Evolutionary conservation across 164 flowering plant species (phyloP).

Genomic region (Vitis rupestris): DNA sequence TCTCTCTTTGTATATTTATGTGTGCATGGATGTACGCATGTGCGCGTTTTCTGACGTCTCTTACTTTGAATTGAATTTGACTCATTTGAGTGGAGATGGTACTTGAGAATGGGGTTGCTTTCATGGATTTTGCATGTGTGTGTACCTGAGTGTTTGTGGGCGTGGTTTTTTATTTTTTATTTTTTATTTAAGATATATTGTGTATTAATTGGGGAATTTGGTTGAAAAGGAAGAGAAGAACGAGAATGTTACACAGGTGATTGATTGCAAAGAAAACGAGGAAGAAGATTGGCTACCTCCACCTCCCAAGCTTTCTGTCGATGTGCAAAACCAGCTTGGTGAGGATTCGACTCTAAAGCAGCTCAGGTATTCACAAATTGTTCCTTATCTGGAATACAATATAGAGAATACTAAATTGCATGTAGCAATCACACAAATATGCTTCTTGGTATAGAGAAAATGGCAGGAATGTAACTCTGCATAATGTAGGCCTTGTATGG

Average conservation of each 20-base stretch:
- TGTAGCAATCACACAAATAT: no score
- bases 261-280: conserved; percentile 37
- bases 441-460: no score
- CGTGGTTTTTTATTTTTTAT: no score
- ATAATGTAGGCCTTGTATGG: no score
- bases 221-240: conserved; percentile 27
- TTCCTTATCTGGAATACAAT: no score
- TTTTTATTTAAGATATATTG: neutral
- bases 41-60: neutral
- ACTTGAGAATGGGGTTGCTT: no score
- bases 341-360: conserved; percentile 64
- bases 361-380: conserved; percentile 51
- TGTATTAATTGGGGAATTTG: conserved; percentile 15
- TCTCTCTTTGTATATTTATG: neutral
- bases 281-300: conserved; percentile 85
- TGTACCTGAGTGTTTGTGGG: no score
- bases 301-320: conserved; percentile 47
- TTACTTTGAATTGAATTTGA: neutral
- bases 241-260: conserved; percentile 18
- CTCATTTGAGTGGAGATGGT: no score
- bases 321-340: conserved; percentile 12
- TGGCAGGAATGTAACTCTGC: no score
- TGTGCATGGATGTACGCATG: no score
- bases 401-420: no score
- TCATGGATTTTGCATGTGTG: no score